Percentiles rank a stretch among this genome's conserved stretches.
phyloP scores from a whole-genome alignment of 495 filamentous ascomycete species.

The Geopyxis carbonaria region DNA sequence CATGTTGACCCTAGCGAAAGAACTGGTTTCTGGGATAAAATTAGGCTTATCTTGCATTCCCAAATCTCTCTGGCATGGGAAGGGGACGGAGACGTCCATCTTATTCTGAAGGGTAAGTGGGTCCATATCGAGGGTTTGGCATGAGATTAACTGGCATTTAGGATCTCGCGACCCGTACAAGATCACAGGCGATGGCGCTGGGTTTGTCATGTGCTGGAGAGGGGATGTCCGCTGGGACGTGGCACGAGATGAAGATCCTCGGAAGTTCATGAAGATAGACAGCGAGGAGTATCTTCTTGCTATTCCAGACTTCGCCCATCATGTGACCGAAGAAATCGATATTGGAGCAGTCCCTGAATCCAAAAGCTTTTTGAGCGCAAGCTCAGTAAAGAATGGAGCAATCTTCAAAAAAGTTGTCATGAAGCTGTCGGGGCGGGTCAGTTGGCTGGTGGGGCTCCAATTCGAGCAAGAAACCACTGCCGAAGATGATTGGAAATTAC shows the following conservation, averaged over 20 bases:
- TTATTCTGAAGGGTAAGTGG: constrained; percentile 63
- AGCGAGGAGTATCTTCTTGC: constrained; percentile 89
- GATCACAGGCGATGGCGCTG: constrained; percentile 79
- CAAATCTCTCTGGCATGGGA: constrained; percentile 75
- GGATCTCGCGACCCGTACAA: constrained; percentile 82
- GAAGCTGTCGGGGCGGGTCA: constrained; percentile 91
- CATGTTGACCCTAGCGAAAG: constrained; percentile 85
- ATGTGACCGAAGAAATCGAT: constrained; percentile 50
- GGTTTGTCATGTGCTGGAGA: constrained; percentile 95
- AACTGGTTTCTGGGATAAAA: constrained; percentile 98
- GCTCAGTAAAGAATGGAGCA: constrained; percentile 52
- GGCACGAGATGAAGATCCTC: constrained; percentile 63
- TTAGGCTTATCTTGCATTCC: constrained; percentile 88
- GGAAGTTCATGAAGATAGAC: constrained; percentile 85
- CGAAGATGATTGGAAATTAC: constrained; percentile 25
- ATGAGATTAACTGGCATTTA: constrained; percentile 15
- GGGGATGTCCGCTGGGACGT: constrained; percentile 79
- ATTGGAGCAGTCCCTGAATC: constrained; percentile 39
- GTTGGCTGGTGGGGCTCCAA: constrained; percentile 74
- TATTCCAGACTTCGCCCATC: constrained; percentile 79
- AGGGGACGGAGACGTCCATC: constrained; percentile 87
- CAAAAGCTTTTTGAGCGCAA: constrained; percentile 45
- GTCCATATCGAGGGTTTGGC: too few species aligned
- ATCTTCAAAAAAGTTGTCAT: constrained; percentile 94
- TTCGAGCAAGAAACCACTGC: constrained; percentile 62